Evolutionary conservation across 2,329 filamentous ascomycete genomes (phyloP).

Genomic region (Fonsecaea nubica): DNA sequence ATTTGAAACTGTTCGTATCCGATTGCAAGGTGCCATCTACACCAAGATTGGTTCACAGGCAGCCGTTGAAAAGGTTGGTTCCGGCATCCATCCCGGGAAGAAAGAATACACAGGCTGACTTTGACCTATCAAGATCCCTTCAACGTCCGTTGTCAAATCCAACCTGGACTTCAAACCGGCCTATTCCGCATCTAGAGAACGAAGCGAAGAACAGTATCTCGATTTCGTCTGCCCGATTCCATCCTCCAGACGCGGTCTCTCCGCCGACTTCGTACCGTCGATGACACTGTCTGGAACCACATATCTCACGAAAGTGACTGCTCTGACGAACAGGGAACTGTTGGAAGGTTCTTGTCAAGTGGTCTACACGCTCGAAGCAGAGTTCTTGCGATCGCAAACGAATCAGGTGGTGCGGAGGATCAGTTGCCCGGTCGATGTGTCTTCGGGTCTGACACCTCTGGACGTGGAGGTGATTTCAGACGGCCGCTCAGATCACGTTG

Average conservation of each 20-base stretch:
- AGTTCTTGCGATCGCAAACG: slow-evolving; percentile 27
- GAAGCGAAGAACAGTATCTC: slow-evolving; percentile 32
- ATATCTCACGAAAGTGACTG: slow-evolving; percentile 33
- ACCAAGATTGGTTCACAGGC: slow-evolving; percentile 28
- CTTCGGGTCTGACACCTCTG: slow-evolving; percentile 27
- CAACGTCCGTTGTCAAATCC: slow-evolving; percentile 20
- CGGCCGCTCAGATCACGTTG: slow-evolving; percentile 3
- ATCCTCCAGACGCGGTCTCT: background rate
- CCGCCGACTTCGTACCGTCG: slow-evolving; percentile 29
- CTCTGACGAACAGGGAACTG: slow-evolving; percentile 30
- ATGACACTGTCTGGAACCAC: slow-evolving; percentile 31
- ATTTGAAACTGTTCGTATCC: slow-evolving; percentile 31
- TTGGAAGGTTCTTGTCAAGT: slow-evolving; percentile 34
- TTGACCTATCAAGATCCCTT: slow-evolving; percentile 11
- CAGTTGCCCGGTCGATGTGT: slow-evolving; percentile 32
- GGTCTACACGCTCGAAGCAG: slow-evolving; percentile 32
- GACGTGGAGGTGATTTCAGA: slow-evolving; percentile 25
- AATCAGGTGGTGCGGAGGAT: slow-evolving; percentile 27
- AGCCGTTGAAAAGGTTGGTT: slow-evolving; percentile 24
- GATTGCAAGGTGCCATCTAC: slow-evolving; percentile 28
- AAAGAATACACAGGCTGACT: background rate
- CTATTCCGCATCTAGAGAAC: slow-evolving; percentile 24
- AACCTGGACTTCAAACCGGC: slow-evolving; percentile 33
- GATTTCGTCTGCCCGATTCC: slow-evolving; percentile 31
- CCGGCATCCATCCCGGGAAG: background rate